phyloP scores from a whole-genome alignment of 768 basidiomycete species.

The Leccinum subtestaceum region DNA sequence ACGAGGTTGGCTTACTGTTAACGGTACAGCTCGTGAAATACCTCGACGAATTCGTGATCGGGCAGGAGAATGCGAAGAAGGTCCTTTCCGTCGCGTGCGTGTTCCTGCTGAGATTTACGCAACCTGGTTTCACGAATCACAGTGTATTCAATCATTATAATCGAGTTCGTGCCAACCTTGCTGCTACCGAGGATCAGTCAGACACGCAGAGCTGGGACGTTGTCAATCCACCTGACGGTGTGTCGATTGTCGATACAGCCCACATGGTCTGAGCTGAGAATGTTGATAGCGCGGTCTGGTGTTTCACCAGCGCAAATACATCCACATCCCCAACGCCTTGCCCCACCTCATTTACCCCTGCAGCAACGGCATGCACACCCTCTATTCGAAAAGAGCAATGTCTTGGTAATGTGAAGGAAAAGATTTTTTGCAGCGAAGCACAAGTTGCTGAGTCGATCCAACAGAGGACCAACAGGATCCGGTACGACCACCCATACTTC shows the following conservation, averaged over 20 bases:
- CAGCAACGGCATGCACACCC: slow-evolving; percentile 46
- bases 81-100: slow-evolving; percentile 91
- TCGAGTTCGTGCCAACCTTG: slow-evolving; percentile 72
- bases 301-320: slow-evolving; percentile 59
- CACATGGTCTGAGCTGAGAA: not conserved
- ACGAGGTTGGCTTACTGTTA: slow-evolving; percentile 10
- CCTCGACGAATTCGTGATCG: slow-evolving; percentile 85
- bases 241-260: slow-evolving; percentile 2
- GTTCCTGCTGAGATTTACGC: not conserved
- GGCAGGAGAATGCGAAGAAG: slow-evolving; percentile 91
- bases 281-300: slow-evolving; percentile 33
- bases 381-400: slow-evolving; percentile 93
- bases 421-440: slow-evolving; percentile 1
- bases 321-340: slow-evolving; percentile 50
- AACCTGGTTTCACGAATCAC: slow-evolving; percentile 4
- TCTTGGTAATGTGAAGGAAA: slow-evolving; percentile 74
- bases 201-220: slow-evolving; percentile 29
- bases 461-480: slow-evolving; percentile 82
- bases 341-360: slow-evolving; percentile 35
- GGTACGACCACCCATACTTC: slow-evolving; percentile 44
- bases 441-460: slow-evolving; percentile 6
- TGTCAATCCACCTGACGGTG: slow-evolving; percentile 28
- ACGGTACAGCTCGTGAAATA: slow-evolving; percentile 69
- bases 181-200: slow-evolving; percentile 42
- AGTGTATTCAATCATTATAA: slow-evolving; percentile 97